A percentile compares a stretch with the other conserved stretches of the same genome.
phyloP scores from a whole-genome alignment of 306 rosid genomes.

The Comarum palustre region DNA sequence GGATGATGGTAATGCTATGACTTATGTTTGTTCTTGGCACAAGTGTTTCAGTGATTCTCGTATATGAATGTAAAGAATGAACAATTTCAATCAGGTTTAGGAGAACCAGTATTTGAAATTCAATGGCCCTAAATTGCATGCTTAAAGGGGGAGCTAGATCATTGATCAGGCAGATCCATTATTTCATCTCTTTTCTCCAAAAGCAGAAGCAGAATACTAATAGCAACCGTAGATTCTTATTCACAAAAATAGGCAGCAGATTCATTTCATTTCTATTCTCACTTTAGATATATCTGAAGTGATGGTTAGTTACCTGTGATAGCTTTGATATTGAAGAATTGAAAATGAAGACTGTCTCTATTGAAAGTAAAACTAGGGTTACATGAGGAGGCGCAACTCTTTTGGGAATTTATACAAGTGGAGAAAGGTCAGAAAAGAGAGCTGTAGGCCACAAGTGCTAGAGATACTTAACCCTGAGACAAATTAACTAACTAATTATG shows the following conservation, averaged over 20 bases:
- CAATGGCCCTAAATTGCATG: not conserved
- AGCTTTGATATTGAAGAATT: too few species aligned
- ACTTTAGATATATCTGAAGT: not conserved
- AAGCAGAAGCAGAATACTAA: not conserved
- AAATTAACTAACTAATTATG: too few species aligned
- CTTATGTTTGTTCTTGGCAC: not conserved
- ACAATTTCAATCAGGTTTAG: not conserved
- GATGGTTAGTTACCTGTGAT: constrained; percentile 24
- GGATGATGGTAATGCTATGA: not conserved
- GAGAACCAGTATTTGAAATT: not conserved
- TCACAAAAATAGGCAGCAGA: not conserved
- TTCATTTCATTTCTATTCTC: not conserved
- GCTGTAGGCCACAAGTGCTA: too few species aligned
- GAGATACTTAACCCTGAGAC: too few species aligned
- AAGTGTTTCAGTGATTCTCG: not conserved
- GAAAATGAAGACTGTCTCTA: too few species aligned
- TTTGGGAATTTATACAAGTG: too few species aligned
- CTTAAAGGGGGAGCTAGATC: not conserved
- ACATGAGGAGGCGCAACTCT: too few species aligned
- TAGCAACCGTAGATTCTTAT: too few species aligned
- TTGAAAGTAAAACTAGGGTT: too few species aligned
- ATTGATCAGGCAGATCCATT: not conserved
- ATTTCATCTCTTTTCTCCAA: not conserved
- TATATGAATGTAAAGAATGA: not conserved
- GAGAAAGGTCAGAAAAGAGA: too few species aligned